phyloP scores from a whole-genome alignment of 108 stramenopile species.

The Aurantiochytrium sp. region DNA sequence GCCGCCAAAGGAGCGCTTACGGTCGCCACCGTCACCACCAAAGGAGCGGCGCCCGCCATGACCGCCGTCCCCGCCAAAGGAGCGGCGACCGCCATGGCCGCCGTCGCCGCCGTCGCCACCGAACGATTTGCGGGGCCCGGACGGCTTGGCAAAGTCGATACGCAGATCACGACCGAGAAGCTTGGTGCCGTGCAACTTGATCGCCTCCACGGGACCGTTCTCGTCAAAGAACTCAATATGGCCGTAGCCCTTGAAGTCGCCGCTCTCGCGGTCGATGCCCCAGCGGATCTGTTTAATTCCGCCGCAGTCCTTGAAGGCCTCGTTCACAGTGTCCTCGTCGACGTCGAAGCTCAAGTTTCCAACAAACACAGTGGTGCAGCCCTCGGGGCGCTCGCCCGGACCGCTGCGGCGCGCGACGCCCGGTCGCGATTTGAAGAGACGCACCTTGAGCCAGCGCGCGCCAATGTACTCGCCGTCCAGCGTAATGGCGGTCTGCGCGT shows the following conservation, averaged over 20 bases:
- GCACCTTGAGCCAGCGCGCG: slow-evolving; percentile 81
- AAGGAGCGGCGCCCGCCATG: slow-evolving; percentile 47
- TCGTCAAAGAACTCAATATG: slow-evolving; percentile 86
- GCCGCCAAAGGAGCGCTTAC: no score
- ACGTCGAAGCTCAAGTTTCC: slow-evolving; percentile 91
- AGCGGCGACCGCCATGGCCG: slow-evolving; percentile 49
- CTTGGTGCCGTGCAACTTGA: slow-evolving; percentile 74
- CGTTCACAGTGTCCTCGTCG: slow-evolving; percentile 80
- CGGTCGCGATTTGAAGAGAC: slow-evolving; percentile 58
- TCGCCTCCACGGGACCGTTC: slow-evolving; percentile 76
- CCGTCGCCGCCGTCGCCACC: slow-evolving; percentile 49
- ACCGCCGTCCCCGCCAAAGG: neutral
- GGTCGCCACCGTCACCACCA: neutral
- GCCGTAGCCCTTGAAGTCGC: slow-evolving; percentile 93
- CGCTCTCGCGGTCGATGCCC: slow-evolving; percentile 88
- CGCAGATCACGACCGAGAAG: slow-evolving; percentile 79
- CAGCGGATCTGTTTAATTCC: slow-evolving; percentile 79
- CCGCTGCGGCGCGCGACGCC: slow-evolving; percentile 52
- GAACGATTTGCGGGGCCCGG: slow-evolving; percentile 32
- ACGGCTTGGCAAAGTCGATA: slow-evolving; percentile 72
- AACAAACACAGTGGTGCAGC: slow-evolving; percentile 87
- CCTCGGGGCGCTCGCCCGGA: slow-evolving; percentile 68
- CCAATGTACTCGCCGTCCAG: slow-evolving; percentile 80
- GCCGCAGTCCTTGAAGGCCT: slow-evolving; percentile 81
- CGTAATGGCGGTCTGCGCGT: slow-evolving; percentile 71